Evolutionary conservation across 2,329 filamentous ascomycete genomes (phyloP), one percentile per base, ranked within the genome.

Genomic region (Nothopassalora personata): DNA sequence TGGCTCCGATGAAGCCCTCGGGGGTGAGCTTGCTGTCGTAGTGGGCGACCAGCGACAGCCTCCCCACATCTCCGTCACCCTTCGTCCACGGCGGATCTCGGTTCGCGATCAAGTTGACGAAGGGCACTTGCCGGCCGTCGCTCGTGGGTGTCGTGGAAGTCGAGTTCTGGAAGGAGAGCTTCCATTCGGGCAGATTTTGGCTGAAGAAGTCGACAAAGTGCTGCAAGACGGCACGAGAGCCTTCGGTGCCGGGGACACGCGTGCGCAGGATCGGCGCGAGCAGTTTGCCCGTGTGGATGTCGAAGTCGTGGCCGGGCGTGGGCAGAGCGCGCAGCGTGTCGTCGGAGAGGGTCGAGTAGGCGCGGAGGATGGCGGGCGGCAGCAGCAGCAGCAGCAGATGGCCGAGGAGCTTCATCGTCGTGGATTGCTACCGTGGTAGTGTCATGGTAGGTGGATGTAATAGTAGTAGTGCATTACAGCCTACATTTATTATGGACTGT

Each of bases 1-100:
- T 95, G 0, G 93, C 94, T 0, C 94, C 94, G 59, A 99, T 89
- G 72, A 99, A 99, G 0, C 91, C 93, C 61, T 86, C 77, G 0
- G 92, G 93, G 28, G 79, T 80, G 59, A 88, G 81, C 75, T 96
- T 89, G 71, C 86, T 92, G 69, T 99, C 94, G 73, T 96, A 97
- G 72, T 99, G 94, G 45, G 94, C 94, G 6, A 93, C 94, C 56
- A 99, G 81, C 13, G 91, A 93, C 70, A 97, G 77, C 52, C 91
- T 80, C 46, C 87, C 86, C 2, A 94, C 86, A 66, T 97, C 87
- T 0, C 92, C 93, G 0, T 68, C 63, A 10, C 63, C 74, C 5
- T 80, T 76, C 0, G 86, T 79, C 85, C 90, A 94, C 1, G 94
- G 94, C 53, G 94, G 94, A 74, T 97, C 93, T 56, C 92, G 85